These are phyloP conservation scores for Tetrahymena malaccensis DNA, from an alignment of 73 alveolate genomes.

Conservation along the genomic window DNA sequence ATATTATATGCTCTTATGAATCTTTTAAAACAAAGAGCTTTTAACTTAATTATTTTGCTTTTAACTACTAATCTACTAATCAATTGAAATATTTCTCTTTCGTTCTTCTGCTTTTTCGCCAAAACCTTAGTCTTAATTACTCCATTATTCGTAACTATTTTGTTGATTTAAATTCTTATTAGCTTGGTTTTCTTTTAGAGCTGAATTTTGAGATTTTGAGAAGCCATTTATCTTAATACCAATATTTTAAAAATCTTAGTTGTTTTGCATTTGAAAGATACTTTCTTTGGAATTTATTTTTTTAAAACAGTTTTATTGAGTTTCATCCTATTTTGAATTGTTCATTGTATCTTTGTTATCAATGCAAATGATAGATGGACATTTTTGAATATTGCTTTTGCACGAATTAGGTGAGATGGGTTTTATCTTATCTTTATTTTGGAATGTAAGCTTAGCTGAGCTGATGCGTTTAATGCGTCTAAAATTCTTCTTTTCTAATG, in stretches of 20 bases:
- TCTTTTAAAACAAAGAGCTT: neutral
- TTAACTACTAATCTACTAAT: no score
- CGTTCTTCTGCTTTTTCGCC: neutral
- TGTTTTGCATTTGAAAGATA: neutral
- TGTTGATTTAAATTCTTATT: neutral
- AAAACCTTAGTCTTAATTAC: neutral
- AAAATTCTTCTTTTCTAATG: neutral
- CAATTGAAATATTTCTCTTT: neutral
- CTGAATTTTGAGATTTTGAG: neutral
- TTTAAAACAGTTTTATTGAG: no score
- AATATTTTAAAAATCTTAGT: no score
- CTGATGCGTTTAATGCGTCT: neutral
- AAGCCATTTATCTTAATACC: no score
- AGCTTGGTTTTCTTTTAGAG: neutral
- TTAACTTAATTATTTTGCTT: no score
- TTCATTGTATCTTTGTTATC: neutral
- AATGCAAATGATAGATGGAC: neutral
- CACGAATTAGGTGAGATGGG: neutral
- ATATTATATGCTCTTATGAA: neutral
- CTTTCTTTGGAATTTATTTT: no score
- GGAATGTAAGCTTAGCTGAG: neutral
- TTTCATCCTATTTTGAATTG: no score
- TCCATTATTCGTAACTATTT: neutral
- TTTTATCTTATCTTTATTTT: no score
- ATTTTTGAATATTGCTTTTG: neutral